These are phyloP conservation scores for Paramecium biaurelia DNA, from an alignment of 73 alveolate genomes.

Conservation along the genomic window DNA sequence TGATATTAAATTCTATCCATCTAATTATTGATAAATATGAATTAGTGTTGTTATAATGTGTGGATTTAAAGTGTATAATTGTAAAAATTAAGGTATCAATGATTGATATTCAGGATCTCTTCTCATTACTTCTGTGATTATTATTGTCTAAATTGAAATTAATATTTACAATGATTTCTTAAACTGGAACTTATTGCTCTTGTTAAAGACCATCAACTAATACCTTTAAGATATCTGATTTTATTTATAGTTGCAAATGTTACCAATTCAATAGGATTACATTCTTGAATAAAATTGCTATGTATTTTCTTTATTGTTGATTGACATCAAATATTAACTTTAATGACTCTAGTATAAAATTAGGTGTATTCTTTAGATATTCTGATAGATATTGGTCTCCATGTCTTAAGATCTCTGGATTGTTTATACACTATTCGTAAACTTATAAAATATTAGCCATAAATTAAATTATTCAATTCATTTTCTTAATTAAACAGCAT, in stretches of 20 bases:
- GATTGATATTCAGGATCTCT: not conserved
- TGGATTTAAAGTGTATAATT: not conserved
- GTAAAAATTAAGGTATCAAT: not conserved
- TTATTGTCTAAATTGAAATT: not conserved
- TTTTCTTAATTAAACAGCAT: constrained; percentile 65
- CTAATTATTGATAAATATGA: not conserved
- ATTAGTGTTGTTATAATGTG: not conserved
- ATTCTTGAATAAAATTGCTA: not conserved
- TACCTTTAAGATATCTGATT: not conserved
- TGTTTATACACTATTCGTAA: constrained; percentile 27
- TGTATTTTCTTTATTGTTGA: constrained; percentile 4
- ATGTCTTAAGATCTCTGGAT: not conserved
- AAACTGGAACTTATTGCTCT: not conserved
- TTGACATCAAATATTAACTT: not conserved
- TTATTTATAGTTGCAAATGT: not conserved
- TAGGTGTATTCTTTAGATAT: not conserved
- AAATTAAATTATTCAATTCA: constrained; percentile 12
- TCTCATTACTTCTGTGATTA: constrained; percentile 11
- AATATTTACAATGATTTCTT: not conserved
- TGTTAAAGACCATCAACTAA: not conserved
- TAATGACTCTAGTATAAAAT: not conserved
- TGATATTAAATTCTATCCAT: not conserved
- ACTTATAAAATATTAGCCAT: constrained; percentile 29
- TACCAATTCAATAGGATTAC: not conserved
- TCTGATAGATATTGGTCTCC: constrained; percentile 30